Percentiles rank a stretch among this genome's conserved stretches.
phyloP scores from a whole-genome alignment of 2,329 filamentous ascomycete species.

The Shiraia sp. region DNA sequence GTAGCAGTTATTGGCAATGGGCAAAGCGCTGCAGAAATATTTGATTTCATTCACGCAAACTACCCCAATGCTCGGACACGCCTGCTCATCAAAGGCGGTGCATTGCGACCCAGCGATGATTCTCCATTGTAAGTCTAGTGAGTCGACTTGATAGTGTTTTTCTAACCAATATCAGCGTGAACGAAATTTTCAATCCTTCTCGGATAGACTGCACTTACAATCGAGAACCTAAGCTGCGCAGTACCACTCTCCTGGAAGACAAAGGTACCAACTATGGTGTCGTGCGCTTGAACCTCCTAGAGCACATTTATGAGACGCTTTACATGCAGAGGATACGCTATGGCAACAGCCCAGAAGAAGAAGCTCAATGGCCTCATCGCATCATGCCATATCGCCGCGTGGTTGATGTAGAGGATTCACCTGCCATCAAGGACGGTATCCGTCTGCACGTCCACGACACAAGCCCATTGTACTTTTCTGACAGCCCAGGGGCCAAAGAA shows the following conservation, averaged over 20 bases:
- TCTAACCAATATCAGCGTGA: slow-evolving; percentile 65
- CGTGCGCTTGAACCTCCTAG: slow-evolving; percentile 86
- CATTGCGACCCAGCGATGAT: slow-evolving; percentile 88
- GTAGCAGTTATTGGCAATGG: slow-evolving; percentile 87
- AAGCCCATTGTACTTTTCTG: slow-evolving; percentile 42
- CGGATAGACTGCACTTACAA: slow-evolving; percentile 77
- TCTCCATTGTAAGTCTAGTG: slow-evolving; percentile 80
- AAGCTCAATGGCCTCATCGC: slow-evolving; percentile 77
- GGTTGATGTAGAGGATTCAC: slow-evolving; percentile 60
- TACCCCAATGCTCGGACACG: slow-evolving; percentile 81
- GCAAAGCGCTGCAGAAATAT: slow-evolving; percentile 94
- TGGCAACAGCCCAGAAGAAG: slow-evolving; percentile 58
- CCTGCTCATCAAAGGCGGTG: slow-evolving; percentile 80
- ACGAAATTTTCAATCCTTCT: slow-evolving; percentile 92
- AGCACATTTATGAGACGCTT: slow-evolving; percentile 83
- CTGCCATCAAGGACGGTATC: slow-evolving; percentile 34
- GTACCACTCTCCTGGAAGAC: slow-evolving; percentile 66
- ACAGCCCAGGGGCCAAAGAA: slow-evolving; percentile 45
- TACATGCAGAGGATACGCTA: slow-evolving; percentile 81
- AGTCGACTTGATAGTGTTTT: not conserved
- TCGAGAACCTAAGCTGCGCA: slow-evolving; percentile 65
- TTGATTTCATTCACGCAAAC: slow-evolving; percentile 79
- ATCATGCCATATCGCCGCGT: slow-evolving; percentile 74
- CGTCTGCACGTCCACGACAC: slow-evolving; percentile 58
- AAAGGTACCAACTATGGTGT: slow-evolving; percentile 93